Evolutionary conservation across 148 eudicot genomes (phyloP).

Genomic region (Beta vulgaris): DNA sequence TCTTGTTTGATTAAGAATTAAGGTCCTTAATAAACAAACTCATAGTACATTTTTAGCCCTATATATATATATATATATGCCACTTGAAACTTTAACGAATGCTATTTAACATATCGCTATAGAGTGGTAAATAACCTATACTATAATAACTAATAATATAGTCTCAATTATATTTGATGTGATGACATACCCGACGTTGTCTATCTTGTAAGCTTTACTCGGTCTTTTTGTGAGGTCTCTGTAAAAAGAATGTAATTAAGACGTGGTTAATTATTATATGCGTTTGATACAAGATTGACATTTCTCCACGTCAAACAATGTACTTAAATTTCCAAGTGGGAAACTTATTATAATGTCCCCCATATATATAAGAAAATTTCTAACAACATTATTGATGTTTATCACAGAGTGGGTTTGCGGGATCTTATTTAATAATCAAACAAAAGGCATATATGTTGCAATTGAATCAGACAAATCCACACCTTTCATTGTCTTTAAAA

Average conservation of each 20-base stretch:
- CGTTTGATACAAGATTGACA: conserved; percentile 14
- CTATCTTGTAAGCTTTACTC: conserved; percentile 9
- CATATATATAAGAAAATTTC: background rate
- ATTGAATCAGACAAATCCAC: conserved; percentile 17
- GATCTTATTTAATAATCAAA: background rate
- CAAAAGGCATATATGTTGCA: conserved; percentile 7
- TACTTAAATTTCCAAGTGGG: conserved; percentile 14
- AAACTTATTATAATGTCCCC: conserved; percentile 7
- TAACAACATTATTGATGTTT: background rate
- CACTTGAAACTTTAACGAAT: too few species aligned
- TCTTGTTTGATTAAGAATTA: background rate
- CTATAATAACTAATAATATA: too few species aligned
- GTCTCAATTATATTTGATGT: conserved; percentile 4
- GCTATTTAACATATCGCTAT: too few species aligned
- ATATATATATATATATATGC: too few species aligned
- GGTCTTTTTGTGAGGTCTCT: conserved; percentile 10
- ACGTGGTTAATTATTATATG: background rate
- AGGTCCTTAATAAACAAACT: background rate
- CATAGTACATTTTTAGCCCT: background rate
- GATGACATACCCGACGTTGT: conserved; percentile 13
- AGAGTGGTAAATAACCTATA: too few species aligned
- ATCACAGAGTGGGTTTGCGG: background rate
- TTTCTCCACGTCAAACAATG: conserved; percentile 22
- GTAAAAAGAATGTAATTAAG: conserved; percentile 4
- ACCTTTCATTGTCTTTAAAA: conserved; percentile 22